These are phyloP conservation scores for Phanerochaete sordida DNA, from an alignment of 768 basidiomycete species.

Conservation along the genomic window DNA sequence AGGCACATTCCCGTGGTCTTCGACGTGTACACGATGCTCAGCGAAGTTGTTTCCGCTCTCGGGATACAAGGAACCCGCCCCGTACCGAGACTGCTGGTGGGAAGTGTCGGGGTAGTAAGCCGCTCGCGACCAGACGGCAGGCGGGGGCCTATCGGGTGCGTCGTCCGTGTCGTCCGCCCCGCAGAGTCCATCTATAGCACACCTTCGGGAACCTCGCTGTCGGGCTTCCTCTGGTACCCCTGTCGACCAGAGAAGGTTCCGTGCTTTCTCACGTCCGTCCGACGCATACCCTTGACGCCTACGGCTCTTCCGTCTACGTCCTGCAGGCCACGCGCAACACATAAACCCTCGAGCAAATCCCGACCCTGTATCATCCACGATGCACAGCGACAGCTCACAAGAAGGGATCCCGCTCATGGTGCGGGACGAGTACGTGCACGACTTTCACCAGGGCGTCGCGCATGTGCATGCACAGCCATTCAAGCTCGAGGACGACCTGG, in stretches of 20 bases:
- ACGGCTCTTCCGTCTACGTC: not conserved
- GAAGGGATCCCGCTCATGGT: conserved; percentile 10
- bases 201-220: not conserved
- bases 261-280: not conserved
- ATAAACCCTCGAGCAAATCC: not conserved
- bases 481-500: not conserved
- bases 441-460: not conserved
- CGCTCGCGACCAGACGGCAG: not conserved
- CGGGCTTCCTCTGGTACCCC: not conserved
- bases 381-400: not conserved
- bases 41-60: not conserved
- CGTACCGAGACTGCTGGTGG: not conserved
- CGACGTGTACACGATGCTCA: not conserved
- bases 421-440: not conserved
- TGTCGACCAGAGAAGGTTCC: not conserved
- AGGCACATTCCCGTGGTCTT: not conserved
- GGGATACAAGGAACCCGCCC: not conserved
- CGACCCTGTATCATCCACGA: not conserved
- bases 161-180: too few species aligned
- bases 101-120: not conserved
- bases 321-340: not conserved
- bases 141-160: too few species aligned
- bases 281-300: not conserved
- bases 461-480: not conserved
- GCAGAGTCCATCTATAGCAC: not conserved